Evolutionary conservation across 352 stramenopile species (phyloP), one percentile per base, ranked within the genome.

Genomic region (Globisporangium takayamanum): DNA sequence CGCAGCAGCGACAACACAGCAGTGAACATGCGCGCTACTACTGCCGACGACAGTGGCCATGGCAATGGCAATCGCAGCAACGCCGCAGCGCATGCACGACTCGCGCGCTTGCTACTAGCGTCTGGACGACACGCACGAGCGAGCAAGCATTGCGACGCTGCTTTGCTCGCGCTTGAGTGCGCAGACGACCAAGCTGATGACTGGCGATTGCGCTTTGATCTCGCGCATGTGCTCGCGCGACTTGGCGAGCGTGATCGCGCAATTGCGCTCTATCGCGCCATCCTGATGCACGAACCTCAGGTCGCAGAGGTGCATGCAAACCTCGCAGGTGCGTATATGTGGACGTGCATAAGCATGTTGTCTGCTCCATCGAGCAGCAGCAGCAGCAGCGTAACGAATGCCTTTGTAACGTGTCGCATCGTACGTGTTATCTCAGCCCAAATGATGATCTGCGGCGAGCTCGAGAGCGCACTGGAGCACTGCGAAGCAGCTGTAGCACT

Each of bases 261-360:
- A 12, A 69, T 88, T 5, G 18, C 6, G 8, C 41, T 73, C 25
- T 83, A 83, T 28, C 49, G 68, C 16, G 18, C 53, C 7, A 67
- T 81, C 2, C 28, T 89, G 12, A 28, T 53, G 12, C 36, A 62
- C 10, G 45, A 64, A 0, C 61, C 67, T 0, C 42, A 62, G 18
- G 78, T 66, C 45, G 70, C 70, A 18, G 70, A 75, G 48, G 78
- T 68, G 33, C 69, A 70, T 22, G 76, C 73, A n/a, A 90, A 92
- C 54, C 50, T 87, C 5, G 77, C 70, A 44, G 66, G 60, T 67
- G 50, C 53, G 53, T 45, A 46, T 10, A 25, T 56, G 50, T 37
- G 2, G n/a, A 22, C 7, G 6, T 1, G 11, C 28, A 3, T 48
- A n/a, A 2, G 22, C 47, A 2, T 20, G n/a, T 39, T 53, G 7